Evolutionary conservation across 345 rosid species (phyloP).

Genomic region (Gossypium stocksii): DNA sequence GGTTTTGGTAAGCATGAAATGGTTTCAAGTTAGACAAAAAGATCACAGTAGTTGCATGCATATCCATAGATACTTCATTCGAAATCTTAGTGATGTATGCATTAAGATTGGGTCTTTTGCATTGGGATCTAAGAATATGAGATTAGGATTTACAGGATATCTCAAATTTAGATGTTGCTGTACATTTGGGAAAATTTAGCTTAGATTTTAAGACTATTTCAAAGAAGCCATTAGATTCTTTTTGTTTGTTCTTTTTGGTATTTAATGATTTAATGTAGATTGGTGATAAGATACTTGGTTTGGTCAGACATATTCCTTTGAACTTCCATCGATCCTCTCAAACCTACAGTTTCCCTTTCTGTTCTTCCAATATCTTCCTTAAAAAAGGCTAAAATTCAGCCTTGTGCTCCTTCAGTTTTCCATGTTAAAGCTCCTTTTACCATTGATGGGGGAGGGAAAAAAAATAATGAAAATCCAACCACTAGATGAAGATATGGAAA

Average conservation of each 20-base stretch:
- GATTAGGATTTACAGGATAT: slow-evolving; percentile 27
- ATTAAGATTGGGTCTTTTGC: slow-evolving; percentile 29
- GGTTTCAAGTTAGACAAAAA: neutral
- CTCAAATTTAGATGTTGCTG: slow-evolving; percentile 15
- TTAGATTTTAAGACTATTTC: slow-evolving; percentile 5
- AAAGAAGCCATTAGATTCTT: slow-evolving; percentile 18
- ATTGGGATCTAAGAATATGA: slow-evolving; percentile 14
- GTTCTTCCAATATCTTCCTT: slow-evolving; percentile 37
- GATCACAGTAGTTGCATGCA: slow-evolving; percentile 19
- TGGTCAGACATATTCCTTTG: slow-evolving; percentile 33
- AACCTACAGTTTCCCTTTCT: slow-evolving; percentile 25
- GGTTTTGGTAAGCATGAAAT: slow-evolving; percentile 10
- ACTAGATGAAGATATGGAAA: slow-evolving; percentile 7
- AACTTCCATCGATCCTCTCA: slow-evolving; percentile 28
- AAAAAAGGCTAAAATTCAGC: slow-evolving; percentile 44
- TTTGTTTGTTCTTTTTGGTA: neutral
- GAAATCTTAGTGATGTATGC: slow-evolving; percentile 35
- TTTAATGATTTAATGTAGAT: slow-evolving; percentile 30
- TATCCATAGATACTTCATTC: slow-evolving; percentile 21
- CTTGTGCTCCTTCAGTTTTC: slow-evolving; percentile 37
- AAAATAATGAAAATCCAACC: neutral
- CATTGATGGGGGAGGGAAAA: neutral
- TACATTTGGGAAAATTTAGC: slow-evolving; percentile 16
- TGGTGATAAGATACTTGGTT: slow-evolving; percentile 28
- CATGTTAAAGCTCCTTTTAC: slow-evolving; percentile 13